Base-by-base conservation (phyloP, 495 filamentous ascomycete species). In the Friedmanniomyces endolithicus region DNA sequence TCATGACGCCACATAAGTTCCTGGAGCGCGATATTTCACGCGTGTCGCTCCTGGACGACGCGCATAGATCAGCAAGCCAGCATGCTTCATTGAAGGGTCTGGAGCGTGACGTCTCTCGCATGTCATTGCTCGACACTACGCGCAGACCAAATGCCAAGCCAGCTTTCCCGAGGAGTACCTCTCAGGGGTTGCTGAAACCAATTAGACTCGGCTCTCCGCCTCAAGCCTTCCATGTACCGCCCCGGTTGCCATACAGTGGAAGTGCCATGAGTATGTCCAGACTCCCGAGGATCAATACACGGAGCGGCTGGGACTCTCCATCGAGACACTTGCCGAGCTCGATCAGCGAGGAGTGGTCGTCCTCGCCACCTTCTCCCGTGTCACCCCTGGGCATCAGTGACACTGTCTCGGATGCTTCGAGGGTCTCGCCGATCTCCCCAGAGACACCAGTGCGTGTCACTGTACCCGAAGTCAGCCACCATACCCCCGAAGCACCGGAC, bases 401-500 rank as follows among this genome's bases (percentile, higher is more conserved):
- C 17, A 44, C 24, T 22, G 9, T 24, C 1, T 54, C 50, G 1
- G 24, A 50, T 35, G 39, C 47, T 12, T 41, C 43, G 3, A 46
- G 35, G n/a, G 20, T 60, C 46, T 60, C 57, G 33, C 52, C 57
- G 4, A 22, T 55, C 20, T 50, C 52, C 1, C 48, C 46, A 2
- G 25, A 17, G 7, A 59, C 51, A 16, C 44, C 56, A 16, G 23
- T 24, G 11, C 27, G 16, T 33, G 20, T 14, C 7, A 24, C n/a
- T 56, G 17, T 31, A 23, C 24, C 33, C 11, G 34, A 24, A 7
- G 8, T n/a, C 2, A 6, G 12, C n/a, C n/a, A n/a, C n/a, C 9
- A 46, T 23, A 25, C 40, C 17, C 23, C 49, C 7, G 2, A 37
- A 19, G 2, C 16, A n/a, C 9, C 22, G 11, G 33, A 16, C n/a